These are phyloP conservation scores for Umbelopsis sp. DNA, from an alignment of 371 early-diverging fungal species.

Conservation along the genomic window DNA sequence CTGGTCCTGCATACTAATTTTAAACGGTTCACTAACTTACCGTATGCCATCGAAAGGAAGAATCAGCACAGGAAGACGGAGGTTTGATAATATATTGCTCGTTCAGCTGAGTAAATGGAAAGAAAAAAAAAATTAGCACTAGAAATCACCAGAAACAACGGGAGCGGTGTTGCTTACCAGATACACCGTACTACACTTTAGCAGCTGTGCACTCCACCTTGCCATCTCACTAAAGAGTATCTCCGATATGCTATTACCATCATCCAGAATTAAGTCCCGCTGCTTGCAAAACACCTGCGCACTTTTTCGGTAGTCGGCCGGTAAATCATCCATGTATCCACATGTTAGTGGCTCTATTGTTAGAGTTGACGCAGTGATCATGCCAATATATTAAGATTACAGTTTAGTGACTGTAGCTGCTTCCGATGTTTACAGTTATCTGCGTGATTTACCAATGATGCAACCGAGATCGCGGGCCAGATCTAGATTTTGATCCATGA, in stretches of 20 bases:
- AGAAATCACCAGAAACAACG: no score
- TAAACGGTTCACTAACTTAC: conserved; percentile 25
- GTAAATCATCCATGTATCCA: conserved; percentile 43
- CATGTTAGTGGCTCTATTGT: conserved; percentile 53
- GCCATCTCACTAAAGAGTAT: conserved; percentile 40
- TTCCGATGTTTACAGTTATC: no score
- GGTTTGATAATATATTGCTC: conserved; percentile 70
- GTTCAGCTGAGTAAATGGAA: conserved; percentile 38
- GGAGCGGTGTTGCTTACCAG: conserved; percentile 21
- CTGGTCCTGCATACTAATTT: no score
- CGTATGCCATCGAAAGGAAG: conserved; percentile 61
- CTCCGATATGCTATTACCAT: conserved; percentile 21
- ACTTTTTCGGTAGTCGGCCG: conserved; percentile 30
- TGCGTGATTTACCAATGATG: conserved; percentile 39
- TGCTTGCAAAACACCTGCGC: conserved; percentile 27
- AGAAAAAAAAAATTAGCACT: no score
- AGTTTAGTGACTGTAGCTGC: neutral
- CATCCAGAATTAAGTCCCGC: conserved; percentile 34
- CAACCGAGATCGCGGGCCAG: conserved; percentile 53
- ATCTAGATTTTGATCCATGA: conserved; percentile 49
- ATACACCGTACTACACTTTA: conserved; percentile 23
- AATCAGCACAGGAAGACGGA: conserved; percentile 32
- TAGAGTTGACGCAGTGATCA: neutral
- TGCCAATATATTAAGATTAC: neutral
- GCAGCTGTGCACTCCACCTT: conserved; percentile 38